Evolutionary conservation across 2,329 filamentous ascomycete genomes (phyloP), one percentile per base, ranked within the genome.

Genomic region (Emmonsia crescens): DNA sequence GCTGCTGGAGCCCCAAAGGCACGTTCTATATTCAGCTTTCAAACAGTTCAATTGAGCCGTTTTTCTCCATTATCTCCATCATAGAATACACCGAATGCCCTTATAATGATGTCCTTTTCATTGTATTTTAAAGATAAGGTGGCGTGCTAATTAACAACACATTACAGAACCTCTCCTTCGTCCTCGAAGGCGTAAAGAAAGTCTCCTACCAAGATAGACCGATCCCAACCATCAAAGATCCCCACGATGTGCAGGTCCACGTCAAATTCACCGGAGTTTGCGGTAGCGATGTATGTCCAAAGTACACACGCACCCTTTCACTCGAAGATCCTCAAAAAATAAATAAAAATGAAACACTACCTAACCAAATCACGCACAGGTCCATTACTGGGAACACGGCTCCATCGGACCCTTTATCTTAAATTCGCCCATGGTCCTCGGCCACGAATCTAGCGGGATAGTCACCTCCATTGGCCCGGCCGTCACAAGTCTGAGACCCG

Each of bases 241-340:
- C 84, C 27, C 82, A 91, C 79, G 87, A 93, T 74, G 90, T 95
- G 66, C 82, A 93, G 69, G 85, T 95, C 65, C 85, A 88, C 71
- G 82, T 93, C 68, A 88, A 88, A 78, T 93, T 87, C 80, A 95
- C 90, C 2, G 90, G 90, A 68, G 94, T 96, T 76, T 95, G 91
- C 79, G 90, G 90, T 62, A 90, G 87, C 63, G 90, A 95, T 76
- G 89, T 89, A 70, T 79, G 75, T 71, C 46, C 40, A 24, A 52
- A 46, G 42, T 19, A 44, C 14, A 31, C 5, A 19, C 5, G 1
- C 16, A 9, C 52, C 21, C 46, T 27, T 36, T 33, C 19, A 14
- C 21, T 16, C 14, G 16, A 42, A 19, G 12, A 48, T 5, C 16
- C 40, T 24, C 27, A 2, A 6, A 48, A 49, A 49, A 33, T 19